Evolutionary conservation across 441 rosid genomes (phyloP).

Genomic region (Omphalea diandra): DNA sequence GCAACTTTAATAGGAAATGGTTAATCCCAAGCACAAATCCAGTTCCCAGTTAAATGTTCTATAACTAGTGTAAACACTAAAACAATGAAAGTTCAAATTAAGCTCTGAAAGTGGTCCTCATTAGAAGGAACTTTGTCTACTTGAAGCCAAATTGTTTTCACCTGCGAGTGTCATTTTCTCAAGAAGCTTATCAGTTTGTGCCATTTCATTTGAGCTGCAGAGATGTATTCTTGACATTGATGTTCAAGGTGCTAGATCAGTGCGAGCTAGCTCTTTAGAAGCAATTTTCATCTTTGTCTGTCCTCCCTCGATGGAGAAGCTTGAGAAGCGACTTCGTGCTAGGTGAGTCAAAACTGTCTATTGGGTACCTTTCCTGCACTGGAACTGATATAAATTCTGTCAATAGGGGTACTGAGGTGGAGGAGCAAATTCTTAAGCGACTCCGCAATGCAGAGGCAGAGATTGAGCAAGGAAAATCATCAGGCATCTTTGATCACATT

Average conservation of each 20-base stretch:
- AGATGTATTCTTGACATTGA: conserved; percentile 96
- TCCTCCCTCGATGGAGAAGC: conserved; percentile 81
- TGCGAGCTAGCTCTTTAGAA: conserved; percentile 66
- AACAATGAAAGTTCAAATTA: background rate
- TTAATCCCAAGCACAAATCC: background rate
- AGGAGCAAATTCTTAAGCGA: conserved; percentile 76
- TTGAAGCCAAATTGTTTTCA: background rate
- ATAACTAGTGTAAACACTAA: too few species aligned
- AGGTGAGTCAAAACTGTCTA: conserved; percentile 42
- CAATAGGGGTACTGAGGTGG: conserved; percentile 84
- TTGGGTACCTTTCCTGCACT: background rate
- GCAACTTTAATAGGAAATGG: background rate
- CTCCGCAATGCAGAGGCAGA: conserved; percentile 71
- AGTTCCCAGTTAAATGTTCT: background rate
- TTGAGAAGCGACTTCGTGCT: conserved; percentile 78
- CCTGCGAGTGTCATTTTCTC: background rate
- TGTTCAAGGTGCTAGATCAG: conserved; percentile 90
- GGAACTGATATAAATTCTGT: conserved; percentile 18
- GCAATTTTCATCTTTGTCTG: conserved; percentile 76
- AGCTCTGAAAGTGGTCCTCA: background rate
- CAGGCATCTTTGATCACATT: conserved; percentile 63
- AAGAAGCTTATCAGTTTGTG: background rate
- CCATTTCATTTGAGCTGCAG: conserved; percentile 32
- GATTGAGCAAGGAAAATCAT: conserved; percentile 65
- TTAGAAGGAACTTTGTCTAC: background rate